Base-by-base conservation (phyloP, 164 flowering plant genomes). In the Sedum album region DNA sequence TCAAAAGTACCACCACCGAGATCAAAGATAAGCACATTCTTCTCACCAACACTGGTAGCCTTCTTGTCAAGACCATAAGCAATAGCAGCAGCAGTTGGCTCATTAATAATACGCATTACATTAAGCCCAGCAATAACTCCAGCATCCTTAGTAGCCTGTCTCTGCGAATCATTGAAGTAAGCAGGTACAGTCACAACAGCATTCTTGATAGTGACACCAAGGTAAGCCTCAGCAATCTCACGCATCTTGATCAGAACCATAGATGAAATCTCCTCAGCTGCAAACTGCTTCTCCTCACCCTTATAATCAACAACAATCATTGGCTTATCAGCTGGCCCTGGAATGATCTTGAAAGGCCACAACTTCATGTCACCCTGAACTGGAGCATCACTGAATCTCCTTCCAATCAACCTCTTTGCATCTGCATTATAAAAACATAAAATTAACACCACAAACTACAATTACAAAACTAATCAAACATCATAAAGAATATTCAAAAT, bases 251-350 rank as follows among this genome's bases (percentile, higher is more conserved):
- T 44, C 18, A 44, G 17, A 11, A 44, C 48, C 48, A 44, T 44
- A 11, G 48, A 44, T 15, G 48, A 44, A 18, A 44, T 44, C 48
- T 44, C 48, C 48, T 44, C 48, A 0, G 48, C 48, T 13, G 48
- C 48, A 44, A 44, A 44, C 48, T 44, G 48, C 48, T 44, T 44
- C 48, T 44, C 48, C 48, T 44, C 48, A 44, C 48, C 48, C 48
- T 44, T 44, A 18, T 44, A 44, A 17, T 44, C 48, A 17, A 44
- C 48, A 17, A 44, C 48, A 44, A 44, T 44, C 48, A 44, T 44
- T 13, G 48, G 48, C 48, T 44, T 44, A 18, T 44, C 48, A 44
- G 48, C 48, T 44, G 48, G 48, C 17, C 48, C 48, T 44, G 48
- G 48, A 18, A 44, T 15, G 48, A 44, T 44, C 48, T 44, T 44